Evolutionary conservation across 257 asterid species (phyloP), one percentile per base, ranked within the genome.

Genomic region (Jaltomata sinuosa): DNA sequence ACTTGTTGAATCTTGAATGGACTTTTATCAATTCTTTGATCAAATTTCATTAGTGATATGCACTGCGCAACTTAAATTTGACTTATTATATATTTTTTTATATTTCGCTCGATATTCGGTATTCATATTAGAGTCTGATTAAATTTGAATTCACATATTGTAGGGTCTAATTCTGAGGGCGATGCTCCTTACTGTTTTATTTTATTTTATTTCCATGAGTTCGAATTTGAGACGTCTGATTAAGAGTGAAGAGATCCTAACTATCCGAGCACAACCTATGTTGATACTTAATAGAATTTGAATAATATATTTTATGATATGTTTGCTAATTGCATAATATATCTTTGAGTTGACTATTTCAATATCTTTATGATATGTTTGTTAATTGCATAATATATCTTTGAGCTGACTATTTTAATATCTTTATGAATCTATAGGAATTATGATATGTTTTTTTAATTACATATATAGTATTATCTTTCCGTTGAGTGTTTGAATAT

Each of bases 111-210:
- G 6, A 5, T 38, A 1, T 38, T 38, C 1, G 1, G 1, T 9
- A 11, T 11, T 25, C 6, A 0, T 12, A 5, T 27, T 59, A n/a
- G 0, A 25, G 1, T 11, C 1, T 0, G 0, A 61, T 25, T 61
- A 27, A 27, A 27, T 12, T 27, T 5, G 1, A 1, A 27, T 62
- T 5, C 4, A 3, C 11, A 31, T 1, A 59, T 27, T 5, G 21
- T 0, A 11, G 5, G 8, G 11, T 27, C 0, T 16, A 61, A 25
- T 61, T 61, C 6, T 25, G 19, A 0, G 3, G 36, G 10, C 9
- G 4, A 25, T 0, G 0, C 19, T 61, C 5, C n/a, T n/a, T n/a
- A n/a, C n/a, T n/a, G n/a, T n/a, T 22, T 6, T 38, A 38, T 9
- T 11, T 12, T 61, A 22, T 62, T 27, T 2, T 1, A 12, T 14